Base-by-base conservation (phyloP, 345 rosid genomes). In the Eucalyptus paniculata region DNA sequence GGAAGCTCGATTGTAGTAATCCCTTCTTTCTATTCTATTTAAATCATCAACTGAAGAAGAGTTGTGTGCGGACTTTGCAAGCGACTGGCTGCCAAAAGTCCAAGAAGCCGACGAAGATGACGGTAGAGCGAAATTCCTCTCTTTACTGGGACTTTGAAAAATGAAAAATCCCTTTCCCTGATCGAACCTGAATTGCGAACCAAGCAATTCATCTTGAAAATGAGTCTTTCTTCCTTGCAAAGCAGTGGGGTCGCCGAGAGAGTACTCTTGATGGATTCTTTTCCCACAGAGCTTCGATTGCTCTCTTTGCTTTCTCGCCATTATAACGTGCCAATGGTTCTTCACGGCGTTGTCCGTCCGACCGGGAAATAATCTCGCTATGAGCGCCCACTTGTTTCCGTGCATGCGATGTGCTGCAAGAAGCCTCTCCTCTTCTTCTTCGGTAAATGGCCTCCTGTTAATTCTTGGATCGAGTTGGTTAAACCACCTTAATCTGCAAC, bases 291-390 rank as follows among this genome's bases (percentile, higher is more conserved):
- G 44, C 91, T 91, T 93, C 30, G 94, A 92, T 56, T 91, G 92
- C 81, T 94, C 96, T 62, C 96, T 86, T 81, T 92, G 91, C 90
- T 87, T 93, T 88, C 96, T 93, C 24, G 96, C 96, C 94, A 93
- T 94, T 58, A 94, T 90, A 56, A 94, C 95, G 90, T 94, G 96
- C 94, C 94, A 94, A 54, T 94, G 96, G 85, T 94, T 94, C 92
- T 94, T 94, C 51, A 94, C 95, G 3, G 96, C 96, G 87, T 94
- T 94, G 90, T 94, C 96, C 9, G 96, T 94, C 53, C 96, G 89
- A 17, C 96, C 96, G 13, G 96, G 96, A 81, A 94, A 94, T 62
- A 93, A 90, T 58, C 92, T 89, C 30, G 96, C 93, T 26, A 94
- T 94, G 32, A 93, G 86, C 34, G 96, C 94, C 96, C 96, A 94